These are phyloP conservation scores for Buddleja alternifolia DNA, from an alignment of 257 asterid genomes.

Conservation along the genomic window DNA sequence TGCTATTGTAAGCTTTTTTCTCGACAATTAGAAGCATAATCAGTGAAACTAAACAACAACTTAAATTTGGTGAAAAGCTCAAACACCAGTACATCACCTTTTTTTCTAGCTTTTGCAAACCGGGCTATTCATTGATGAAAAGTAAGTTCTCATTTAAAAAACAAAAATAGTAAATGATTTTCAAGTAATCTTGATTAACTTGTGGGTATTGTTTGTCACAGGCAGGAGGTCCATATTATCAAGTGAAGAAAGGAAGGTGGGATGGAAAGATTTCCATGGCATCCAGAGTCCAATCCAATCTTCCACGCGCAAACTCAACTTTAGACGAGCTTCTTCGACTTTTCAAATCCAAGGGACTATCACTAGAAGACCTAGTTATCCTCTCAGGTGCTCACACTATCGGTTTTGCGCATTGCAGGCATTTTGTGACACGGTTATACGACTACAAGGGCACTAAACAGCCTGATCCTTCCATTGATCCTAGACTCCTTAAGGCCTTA, in stretches of 20 bases:
- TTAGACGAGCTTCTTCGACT: conserved; percentile 58
- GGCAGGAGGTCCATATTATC: conserved; percentile 91
- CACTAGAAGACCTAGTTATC: conserved; percentile 69
- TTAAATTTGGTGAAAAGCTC: no score
- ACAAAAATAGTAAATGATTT: background rate
- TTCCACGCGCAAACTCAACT: conserved; percentile 75
- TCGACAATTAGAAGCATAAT: no score
- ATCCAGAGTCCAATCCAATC: conserved; percentile 62
- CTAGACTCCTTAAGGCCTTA: conserved; percentile 78
- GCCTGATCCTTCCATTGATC: conserved; percentile 74
- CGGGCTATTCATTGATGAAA: no score
- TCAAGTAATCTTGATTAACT: background rate
- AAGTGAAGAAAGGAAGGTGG: conserved; percentile 97
- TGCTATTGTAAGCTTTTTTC: no score
- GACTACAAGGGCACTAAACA: conserved; percentile 60
- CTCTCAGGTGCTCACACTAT: conserved; percentile 96
- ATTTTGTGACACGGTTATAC: conserved; percentile 69
- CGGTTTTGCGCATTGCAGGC: conserved; percentile 88
- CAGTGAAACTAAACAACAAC: no score
- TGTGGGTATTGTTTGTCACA: conserved; percentile 10
- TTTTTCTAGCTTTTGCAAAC: no score
- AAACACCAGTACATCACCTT: no score
- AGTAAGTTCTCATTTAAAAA: no score
- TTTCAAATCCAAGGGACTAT: conserved; percentile 78
- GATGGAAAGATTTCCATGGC: conserved; percentile 86